Conservation (phyloP, 169 alveolate species). For the Plasmodium adleri region DNA sequence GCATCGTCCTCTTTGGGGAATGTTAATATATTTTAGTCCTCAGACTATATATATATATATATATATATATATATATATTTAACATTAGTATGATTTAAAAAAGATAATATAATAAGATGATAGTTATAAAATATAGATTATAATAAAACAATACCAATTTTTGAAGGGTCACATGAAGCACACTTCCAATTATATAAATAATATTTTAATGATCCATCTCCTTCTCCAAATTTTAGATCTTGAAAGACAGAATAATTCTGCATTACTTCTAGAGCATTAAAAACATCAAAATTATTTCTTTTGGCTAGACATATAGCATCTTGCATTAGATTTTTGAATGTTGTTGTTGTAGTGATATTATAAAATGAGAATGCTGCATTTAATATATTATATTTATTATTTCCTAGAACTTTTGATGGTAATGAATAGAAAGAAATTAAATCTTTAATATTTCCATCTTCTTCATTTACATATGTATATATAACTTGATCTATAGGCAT, state of each 20-base stretch:
- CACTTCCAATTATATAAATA: slow-evolving; percentile 96
- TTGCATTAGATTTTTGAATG: slow-evolving; percentile 89
- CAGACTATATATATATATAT: too few species aligned
- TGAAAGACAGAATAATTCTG: slow-evolving; percentile 92
- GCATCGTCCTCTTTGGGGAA: too few species aligned
- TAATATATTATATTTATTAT: slow-evolving; percentile 86
- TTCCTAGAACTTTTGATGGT: slow-evolving; percentile 93
- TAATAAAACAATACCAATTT: slow-evolving; percentile 51
- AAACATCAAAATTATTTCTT: slow-evolving; percentile 94
- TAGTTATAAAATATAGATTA: not conserved
- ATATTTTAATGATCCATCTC: slow-evolving; percentile 97
- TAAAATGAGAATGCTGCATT: slow-evolving; percentile 94
- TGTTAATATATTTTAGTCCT: too few species aligned
- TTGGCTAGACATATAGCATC: slow-evolving; percentile 95
- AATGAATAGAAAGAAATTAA: slow-evolving; percentile 93
- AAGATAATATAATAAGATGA: too few species aligned
- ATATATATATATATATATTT: too few species aligned
- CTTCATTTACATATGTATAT: slow-evolving; percentile 93
- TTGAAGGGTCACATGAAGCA: slow-evolving; percentile 78
- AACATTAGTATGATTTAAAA: too few species aligned
- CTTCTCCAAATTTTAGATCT: slow-evolving; percentile 95
- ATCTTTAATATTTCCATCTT: slow-evolving; percentile 91
- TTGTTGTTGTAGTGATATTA: slow-evolving; percentile 87
- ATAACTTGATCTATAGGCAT: slow-evolving; percentile 92
- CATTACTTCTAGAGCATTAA: slow-evolving; percentile 97